Percentiles rank a stretch among this genome's conserved stretches.
Evolutionary conservation across 495 filamentous ascomycete genomes (phyloP).

Genomic region (Talaromyces stipitatus): DNA sequence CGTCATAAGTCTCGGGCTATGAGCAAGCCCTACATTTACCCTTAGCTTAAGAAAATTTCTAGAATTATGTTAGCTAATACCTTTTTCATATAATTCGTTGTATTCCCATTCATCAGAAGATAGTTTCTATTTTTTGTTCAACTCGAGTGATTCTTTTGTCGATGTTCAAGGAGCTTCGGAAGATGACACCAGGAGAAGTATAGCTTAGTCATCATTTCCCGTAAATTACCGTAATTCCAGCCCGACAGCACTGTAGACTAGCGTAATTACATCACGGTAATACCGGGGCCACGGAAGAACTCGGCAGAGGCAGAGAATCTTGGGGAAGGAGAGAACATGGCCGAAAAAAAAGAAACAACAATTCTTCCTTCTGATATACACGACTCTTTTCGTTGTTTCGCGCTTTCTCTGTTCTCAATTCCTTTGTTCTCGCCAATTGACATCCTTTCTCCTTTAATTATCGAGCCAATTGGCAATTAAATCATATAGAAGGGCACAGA

Average conservation of each 20-base stretch:
- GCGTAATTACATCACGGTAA: neutral
- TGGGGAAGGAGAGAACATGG: neutral
- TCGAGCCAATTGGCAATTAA: neutral
- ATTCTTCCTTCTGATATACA: neutral
- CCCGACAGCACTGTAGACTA: neutral
- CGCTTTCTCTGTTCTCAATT: neutral
- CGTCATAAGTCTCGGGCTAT: no score
- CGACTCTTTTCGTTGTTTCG: neutral
- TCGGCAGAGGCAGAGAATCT: neutral
- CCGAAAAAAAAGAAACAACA: neutral
- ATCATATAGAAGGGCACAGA: neutral
- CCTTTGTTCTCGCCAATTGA: neutral
- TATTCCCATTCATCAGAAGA: no score
- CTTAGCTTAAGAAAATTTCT: no score
- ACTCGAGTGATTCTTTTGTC: no score
- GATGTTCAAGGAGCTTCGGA: no score
- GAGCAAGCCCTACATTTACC: no score
- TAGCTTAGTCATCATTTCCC: neutral
- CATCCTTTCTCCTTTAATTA: neutral
- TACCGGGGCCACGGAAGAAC: constrained; percentile 1
- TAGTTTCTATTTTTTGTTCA: no score
- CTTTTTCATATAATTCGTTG: no score
- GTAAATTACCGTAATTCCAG: neutral
- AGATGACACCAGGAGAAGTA: neutral
- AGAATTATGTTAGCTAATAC: no score